Evolutionary conservation across 2,329 filamentous ascomycete genomes (phyloP).

Genomic region (Ophiosphaerella korrae): DNA sequence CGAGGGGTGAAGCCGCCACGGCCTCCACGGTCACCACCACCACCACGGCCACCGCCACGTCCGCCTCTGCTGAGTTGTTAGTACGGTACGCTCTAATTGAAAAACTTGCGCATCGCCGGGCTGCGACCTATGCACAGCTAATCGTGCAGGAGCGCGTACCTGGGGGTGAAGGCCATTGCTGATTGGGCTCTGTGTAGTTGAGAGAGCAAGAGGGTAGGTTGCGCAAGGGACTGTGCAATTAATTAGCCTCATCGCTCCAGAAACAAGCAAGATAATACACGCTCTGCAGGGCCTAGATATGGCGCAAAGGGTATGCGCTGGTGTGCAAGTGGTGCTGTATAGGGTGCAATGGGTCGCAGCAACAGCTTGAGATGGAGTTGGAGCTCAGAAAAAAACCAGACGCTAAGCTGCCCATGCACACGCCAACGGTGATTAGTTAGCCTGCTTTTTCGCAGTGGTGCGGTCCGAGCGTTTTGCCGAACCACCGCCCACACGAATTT

Average conservation of each 20-base stretch:
- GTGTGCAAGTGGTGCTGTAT: constrained; percentile 1
- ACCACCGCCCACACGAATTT: constrained; percentile 34
- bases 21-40: constrained; percentile 31
- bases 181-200: constrained; percentile 5
- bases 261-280: not conserved
- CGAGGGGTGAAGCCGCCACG: constrained; percentile 21
- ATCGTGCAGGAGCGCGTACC: constrained; percentile 19
- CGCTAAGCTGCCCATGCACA: constrained; percentile 3
- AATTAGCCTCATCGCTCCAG: constrained; percentile 3
- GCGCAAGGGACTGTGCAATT: constrained; percentile 15
- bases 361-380: constrained; percentile 19
- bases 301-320: constrained; percentile 21
- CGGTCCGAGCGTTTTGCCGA: constrained; percentile 28
- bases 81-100: not conserved
- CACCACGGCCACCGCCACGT: constrained; percentile 36
- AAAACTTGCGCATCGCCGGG: not conserved
- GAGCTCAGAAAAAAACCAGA: constrained; percentile 18
- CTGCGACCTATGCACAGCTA: not conserved
- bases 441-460: not conserved
- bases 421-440: not conserved
- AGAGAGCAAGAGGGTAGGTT: constrained; percentile 5
- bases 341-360: constrained; percentile 9
- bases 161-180: constrained; percentile 40
- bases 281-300: constrained; percentile 2
- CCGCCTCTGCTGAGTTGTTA: constrained; percentile 38